Percentiles rank a stretch among this genome's conserved stretches.
phyloP scores from a whole-genome alignment of 768 basidiomycete species.

The Candolleomyces efflorescens region DNA sequence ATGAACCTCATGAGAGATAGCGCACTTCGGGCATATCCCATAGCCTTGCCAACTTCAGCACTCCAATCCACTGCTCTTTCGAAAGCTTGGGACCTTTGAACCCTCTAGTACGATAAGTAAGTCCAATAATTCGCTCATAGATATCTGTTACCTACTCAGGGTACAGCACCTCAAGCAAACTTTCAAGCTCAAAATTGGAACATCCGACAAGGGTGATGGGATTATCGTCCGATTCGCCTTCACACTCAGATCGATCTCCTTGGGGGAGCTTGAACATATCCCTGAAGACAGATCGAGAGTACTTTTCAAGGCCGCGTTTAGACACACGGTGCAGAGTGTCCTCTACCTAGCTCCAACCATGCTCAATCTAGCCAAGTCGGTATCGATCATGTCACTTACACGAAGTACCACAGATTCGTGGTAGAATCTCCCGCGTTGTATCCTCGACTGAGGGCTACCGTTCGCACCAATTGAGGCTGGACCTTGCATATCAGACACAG shows the following conservation, averaged over 20 bases:
- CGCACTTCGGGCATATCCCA: background rate
- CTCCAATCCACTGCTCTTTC: background rate
- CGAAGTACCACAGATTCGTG: too few relatives aligned
- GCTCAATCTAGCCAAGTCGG: too few relatives aligned
- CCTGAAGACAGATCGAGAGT: background rate
- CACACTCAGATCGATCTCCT: background rate
- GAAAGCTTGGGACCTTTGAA: background rate
- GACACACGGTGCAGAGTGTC: background rate
- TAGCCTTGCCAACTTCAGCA: background rate
- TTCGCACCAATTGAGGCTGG: too few relatives aligned
- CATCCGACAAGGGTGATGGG: background rate
- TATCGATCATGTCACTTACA: too few relatives aligned
- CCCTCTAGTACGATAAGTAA: too few relatives aligned
- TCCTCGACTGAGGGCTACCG: too few relatives aligned
- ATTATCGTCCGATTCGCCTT: background rate
- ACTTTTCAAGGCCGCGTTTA: background rate
- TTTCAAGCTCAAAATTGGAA: background rate
- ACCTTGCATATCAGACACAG: too few relatives aligned
- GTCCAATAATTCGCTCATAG: too few relatives aligned
- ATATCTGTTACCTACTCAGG: background rate
- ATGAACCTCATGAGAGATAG: too few relatives aligned
- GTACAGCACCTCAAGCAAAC: background rate
- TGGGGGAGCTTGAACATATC: background rate
- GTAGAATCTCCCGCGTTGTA: too few relatives aligned
- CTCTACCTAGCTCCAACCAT: background rate